A percentile compares a stretch with the other conserved stretches of the same genome.
These are phyloP conservation scores for Acacia pycnantha DNA, from an alignment of 331 rosid species.

Conservation along the genomic window DNA sequence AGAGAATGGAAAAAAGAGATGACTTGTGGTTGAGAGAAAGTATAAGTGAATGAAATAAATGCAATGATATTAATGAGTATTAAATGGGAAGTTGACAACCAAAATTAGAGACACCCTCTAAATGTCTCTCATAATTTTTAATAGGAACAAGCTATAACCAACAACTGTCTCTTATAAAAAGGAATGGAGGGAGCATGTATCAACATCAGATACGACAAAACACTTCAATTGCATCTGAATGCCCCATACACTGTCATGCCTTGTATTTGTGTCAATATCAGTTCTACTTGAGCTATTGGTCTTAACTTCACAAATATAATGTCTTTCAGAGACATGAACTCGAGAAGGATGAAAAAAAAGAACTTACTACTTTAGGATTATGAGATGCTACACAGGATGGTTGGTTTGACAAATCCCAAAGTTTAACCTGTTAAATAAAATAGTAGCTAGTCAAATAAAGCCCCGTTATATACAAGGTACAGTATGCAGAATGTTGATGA, in stretches of 20 bases:
- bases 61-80: too few species aligned
- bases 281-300: neutral
- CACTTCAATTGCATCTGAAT: neutral
- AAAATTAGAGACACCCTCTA: too few species aligned
- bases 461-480: conserved; percentile 6
- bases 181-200: too few species aligned
- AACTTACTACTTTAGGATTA: conserved; percentile 61
- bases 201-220: neutral
- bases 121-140: too few species aligned
- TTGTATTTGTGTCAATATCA: neutral
- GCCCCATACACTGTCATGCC: neutral
- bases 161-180: too few species aligned
- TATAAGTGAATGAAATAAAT: too few species aligned
- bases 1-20: too few species aligned
- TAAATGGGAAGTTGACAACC: too few species aligned
- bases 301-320: neutral
- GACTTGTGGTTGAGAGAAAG: too few species aligned
- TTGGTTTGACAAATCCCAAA: conserved; percentile 91
- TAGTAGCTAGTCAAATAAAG: conserved; percentile 15
- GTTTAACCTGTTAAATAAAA: conserved; percentile 60
- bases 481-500: neutral
- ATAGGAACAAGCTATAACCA: too few species aligned
- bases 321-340: neutral
- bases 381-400: conserved; percentile 74
- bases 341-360: neutral